A percentile compares a stretch with the other conserved stretches of the same genome.
phyloP scores from a whole-genome alignment of 768 basidiomycete species.

The Lactarius hengduanensis region DNA sequence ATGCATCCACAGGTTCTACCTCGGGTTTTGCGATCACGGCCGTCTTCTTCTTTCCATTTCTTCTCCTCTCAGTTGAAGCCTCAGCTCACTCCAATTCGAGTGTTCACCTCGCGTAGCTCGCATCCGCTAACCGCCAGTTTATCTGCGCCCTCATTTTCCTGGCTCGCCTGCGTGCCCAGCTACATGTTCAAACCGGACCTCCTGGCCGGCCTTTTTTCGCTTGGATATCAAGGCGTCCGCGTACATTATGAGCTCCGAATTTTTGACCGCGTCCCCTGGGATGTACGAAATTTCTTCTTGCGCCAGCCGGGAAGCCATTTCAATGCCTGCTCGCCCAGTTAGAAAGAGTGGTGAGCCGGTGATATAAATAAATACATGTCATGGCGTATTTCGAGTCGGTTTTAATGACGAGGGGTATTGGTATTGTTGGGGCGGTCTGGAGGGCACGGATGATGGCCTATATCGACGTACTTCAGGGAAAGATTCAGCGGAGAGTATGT shows the following conservation, averaged over 20 bases:
- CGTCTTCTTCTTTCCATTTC: not conserved
- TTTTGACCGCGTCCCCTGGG: conserved; percentile 62
- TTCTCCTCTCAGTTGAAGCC: conserved; percentile 5
- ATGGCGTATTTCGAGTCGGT: conserved; percentile 88
- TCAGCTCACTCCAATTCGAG: conserved; percentile 55
- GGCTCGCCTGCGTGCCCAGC: conserved; percentile 71
- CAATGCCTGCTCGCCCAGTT: conserved; percentile 53
- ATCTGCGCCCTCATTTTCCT: conserved; percentile 92
- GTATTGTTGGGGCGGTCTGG: conserved; percentile 61
- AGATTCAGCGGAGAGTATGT: not conserved
- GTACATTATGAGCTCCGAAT: conserved; percentile 68
- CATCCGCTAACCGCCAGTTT: conserved; percentile 61
- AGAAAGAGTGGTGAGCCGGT: conserved; percentile 9
- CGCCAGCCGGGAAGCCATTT: conserved; percentile 72
- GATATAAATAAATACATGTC: conserved; percentile 49
- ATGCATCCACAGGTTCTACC: not conserved
- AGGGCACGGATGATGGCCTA: conserved; percentile 85
- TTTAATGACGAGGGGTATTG: conserved; percentile 65
- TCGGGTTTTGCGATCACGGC: too few relatives aligned
- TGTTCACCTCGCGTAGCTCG: conserved; percentile 39
- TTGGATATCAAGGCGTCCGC: conserved; percentile 57
- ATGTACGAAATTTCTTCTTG: conserved; percentile 47
- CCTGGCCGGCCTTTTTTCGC: conserved; percentile 51
- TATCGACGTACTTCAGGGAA: not conserved
- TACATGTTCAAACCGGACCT: conserved; percentile 65